phyloP scores from a whole-genome alignment of 768 basidiomycete species.

The Mycena crocata region DNA sequence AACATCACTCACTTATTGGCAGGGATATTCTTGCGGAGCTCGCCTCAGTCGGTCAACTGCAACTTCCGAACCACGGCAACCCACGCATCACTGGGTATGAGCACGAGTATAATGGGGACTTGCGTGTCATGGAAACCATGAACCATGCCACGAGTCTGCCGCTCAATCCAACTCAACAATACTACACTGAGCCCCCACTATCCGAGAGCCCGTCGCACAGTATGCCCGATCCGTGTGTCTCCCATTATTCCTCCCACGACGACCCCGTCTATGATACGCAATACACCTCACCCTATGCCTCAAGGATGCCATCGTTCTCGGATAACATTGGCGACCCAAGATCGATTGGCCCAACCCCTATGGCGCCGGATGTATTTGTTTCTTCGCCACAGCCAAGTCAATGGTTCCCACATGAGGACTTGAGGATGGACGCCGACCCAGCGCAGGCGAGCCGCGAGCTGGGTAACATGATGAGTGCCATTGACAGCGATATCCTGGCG shows the following conservation, averaged over 20 bases:
- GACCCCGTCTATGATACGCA: slow-evolving; percentile 2
- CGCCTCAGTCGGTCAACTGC: slow-evolving; percentile 33
- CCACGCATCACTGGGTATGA: background rate
- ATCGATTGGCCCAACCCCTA: slow-evolving; percentile 2
- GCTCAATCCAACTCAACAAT: background rate
- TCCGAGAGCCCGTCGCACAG: background rate
- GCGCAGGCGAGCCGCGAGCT: slow-evolving; percentile 19
- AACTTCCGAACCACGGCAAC: slow-evolving; percentile 1
- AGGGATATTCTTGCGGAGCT: slow-evolving; percentile 39
- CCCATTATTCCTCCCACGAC: slow-evolving; percentile 19
- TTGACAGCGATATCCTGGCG: slow-evolving; percentile 29
- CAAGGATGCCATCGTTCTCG: slow-evolving; percentile 10
- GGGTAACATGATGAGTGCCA: slow-evolving; percentile 26
- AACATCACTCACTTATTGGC: background rate
- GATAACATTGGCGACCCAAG: background rate
- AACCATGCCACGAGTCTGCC: background rate
- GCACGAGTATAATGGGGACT: too few species aligned
- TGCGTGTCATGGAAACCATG: too few species aligned
- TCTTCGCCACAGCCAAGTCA: slow-evolving; percentile 19
- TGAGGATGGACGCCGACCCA: background rate
- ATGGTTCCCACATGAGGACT: slow-evolving; percentile 22
- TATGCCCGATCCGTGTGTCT: slow-evolving; percentile 14
- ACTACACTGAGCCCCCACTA: background rate
- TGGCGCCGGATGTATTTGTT: slow-evolving; percentile 29
- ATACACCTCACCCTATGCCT: slow-evolving; percentile 18